Conservation (phyloP, 495 filamentous ascomycete genomes). For the Penicillium pulvis region DNA sequence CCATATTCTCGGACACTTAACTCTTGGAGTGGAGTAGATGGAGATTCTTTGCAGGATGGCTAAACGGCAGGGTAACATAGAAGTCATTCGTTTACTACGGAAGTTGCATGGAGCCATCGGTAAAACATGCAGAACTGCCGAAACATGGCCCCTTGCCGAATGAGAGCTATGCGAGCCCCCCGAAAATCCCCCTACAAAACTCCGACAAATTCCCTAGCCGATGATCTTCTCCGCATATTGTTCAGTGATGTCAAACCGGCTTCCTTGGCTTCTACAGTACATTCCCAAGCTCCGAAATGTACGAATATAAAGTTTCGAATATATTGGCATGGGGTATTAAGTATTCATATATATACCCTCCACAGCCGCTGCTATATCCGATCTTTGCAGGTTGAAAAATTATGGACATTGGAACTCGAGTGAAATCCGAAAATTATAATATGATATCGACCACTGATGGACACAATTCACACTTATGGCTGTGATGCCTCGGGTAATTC, state of each 20-base stretch:
- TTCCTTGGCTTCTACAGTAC: background rate
- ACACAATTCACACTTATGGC: too few relatives aligned
- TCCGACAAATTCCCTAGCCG: background rate
- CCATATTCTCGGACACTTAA: slow-evolving; percentile 18
- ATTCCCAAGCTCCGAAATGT: too few relatives aligned
- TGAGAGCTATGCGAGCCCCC: background rate
- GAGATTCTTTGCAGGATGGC: background rate
- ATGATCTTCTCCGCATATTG: background rate
- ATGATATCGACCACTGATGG: too few relatives aligned
- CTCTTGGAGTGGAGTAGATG: background rate
- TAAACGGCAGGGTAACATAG: background rate
- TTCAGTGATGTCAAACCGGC: background rate
- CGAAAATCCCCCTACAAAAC: background rate
- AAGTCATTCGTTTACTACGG: background rate
- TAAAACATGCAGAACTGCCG: background rate
- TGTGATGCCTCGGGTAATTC: background rate
- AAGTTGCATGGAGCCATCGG: background rate
- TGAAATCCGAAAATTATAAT: too few relatives aligned
- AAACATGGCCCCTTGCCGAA: background rate
- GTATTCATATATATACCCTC: too few relatives aligned
- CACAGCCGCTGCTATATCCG: too few relatives aligned
- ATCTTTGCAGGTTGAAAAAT: too few relatives aligned
- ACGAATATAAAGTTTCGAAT: too few relatives aligned
- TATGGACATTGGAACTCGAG: too few relatives aligned
- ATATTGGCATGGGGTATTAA: too few relatives aligned